Evolutionary conservation across 2,329 filamentous ascomycete species (phyloP).

Genomic region (Gyromitra esculenta): DNA sequence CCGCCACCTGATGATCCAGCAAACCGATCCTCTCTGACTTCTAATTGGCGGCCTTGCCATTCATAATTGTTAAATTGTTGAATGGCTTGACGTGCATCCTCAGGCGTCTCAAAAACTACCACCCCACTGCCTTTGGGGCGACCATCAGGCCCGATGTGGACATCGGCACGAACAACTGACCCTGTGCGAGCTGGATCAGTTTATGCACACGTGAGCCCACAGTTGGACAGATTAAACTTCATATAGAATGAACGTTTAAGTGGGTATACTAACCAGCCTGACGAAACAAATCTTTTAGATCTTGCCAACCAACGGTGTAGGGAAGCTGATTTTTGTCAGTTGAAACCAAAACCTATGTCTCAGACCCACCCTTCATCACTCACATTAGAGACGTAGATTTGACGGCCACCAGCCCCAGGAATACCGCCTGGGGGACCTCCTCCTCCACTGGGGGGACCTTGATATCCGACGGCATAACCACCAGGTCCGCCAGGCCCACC

Average conservation of each 20-base stretch:
- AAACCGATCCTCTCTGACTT: conserved; percentile 96
- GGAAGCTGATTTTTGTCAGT: conserved; percentile 73
- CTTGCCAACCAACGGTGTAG: conserved; percentile 98
- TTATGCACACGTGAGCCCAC: conserved; percentile 38
- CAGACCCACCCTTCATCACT: conserved; percentile 64
- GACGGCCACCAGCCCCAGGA: conserved; percentile 72
- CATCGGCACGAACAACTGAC: conserved; percentile 90
- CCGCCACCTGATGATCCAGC: conserved; percentile 69
- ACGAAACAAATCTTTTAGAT: conserved; percentile 97
- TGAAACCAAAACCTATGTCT: conserved; percentile 48
- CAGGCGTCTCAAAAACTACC: conserved; percentile 92
- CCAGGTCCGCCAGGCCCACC: conserved; percentile 61
- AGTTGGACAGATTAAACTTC: conserved; percentile 34
- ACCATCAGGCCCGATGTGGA: conserved; percentile 89
- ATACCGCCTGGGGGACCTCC: conserved; percentile 64
- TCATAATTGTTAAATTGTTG: conserved; percentile 98
- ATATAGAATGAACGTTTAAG: conserved; percentile 41
- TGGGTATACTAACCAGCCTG: conserved; percentile 81
- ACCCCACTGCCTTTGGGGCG: conserved; percentile 96
- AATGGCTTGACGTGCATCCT: conserved; percentile 95
- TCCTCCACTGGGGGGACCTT: conserved; percentile 62
- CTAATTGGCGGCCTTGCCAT: conserved; percentile 92
- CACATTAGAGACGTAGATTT: conserved; percentile 98
- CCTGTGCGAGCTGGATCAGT: conserved; percentile 64
- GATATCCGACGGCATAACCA: conserved; percentile 54